Percentiles rank a stretch among this genome's conserved stretches.
Evolutionary conservation across 2,329 filamentous ascomycete species (phyloP).

Genomic region (Colletotrichum theobromicola): DNA sequence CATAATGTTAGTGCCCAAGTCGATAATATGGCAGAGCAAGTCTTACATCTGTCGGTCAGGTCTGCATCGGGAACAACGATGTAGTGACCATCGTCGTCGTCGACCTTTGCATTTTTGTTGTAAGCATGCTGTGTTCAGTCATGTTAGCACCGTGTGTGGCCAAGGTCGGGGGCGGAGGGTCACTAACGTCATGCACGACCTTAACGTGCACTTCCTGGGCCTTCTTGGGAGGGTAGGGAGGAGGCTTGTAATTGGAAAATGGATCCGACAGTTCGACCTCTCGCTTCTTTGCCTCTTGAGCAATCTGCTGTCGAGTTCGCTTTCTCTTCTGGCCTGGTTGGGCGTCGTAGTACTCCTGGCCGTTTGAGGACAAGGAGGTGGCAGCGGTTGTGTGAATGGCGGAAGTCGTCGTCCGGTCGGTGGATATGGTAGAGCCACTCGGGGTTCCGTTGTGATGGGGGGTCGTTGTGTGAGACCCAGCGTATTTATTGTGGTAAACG

Average conservation of each 20-base stretch:
- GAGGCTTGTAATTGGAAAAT: conserved; percentile 82
- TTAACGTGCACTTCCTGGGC: conserved; percentile 76
- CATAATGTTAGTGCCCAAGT: conserved; percentile 26
- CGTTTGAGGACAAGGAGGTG: conserved; percentile 73
- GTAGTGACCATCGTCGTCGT: conserved; percentile 97
- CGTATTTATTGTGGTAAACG: conserved; percentile 72
- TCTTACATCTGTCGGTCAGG: conserved; percentile 87
- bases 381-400: conserved; percentile 84
- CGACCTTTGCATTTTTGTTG: conserved; percentile 74
- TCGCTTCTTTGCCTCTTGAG: conserved; percentile 81
- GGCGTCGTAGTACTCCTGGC: conserved; percentile 69
- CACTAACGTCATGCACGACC: conserved; percentile 67
- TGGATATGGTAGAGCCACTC: conserved; percentile 77
- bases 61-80: conserved; percentile 88
- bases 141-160: conserved; percentile 15
- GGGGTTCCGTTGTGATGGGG: conserved; percentile 71
- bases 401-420: conserved; percentile 78
- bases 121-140: conserved; percentile 38
- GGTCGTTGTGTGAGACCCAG: conserved; percentile 73
- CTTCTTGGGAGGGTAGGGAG: conserved; percentile 88
- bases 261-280: conserved; percentile 77
- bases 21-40: conserved; percentile 26
- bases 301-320: conserved; percentile 80
- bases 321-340: conserved; percentile 88
- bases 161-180: neutral